Evolutionary conservation across 306 rosid species (phyloP).

Genomic region (Castanea mollissima): DNA sequence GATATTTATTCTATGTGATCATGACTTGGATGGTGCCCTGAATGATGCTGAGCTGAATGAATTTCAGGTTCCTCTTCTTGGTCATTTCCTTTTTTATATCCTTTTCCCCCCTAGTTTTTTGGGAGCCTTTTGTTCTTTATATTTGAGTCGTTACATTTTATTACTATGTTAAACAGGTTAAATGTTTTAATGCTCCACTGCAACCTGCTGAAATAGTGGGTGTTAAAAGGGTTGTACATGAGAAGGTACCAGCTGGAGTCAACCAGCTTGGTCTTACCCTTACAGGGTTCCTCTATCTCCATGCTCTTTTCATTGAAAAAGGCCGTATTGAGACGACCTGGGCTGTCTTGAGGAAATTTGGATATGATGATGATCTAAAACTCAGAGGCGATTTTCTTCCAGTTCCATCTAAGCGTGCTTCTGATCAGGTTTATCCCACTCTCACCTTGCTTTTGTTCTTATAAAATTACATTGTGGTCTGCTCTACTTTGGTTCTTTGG

Average conservation of each 20-base stretch:
- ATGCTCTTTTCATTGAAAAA: conserved; percentile 69
- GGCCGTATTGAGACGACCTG: conserved; percentile 82
- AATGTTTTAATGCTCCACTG: conserved; percentile 74
- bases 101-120: conserved; percentile 8
- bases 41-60: conserved; percentile 77
- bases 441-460: conserved; percentile 9
- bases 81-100: conserved; percentile 4
- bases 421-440: conserved; percentile 70
- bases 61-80: conserved; percentile 69
- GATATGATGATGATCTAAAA: conserved; percentile 76
- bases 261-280: conserved; percentile 81
- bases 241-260: conserved; percentile 72
- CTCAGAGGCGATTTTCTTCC: conserved; percentile 69
- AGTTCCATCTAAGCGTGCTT: conserved; percentile 60
- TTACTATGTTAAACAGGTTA: conserved; percentile 48
- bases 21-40: conserved; percentile 92
- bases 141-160: conserved; percentile 23
- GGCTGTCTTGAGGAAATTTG: conserved; percentile 85
- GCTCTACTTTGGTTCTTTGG: conserved; percentile 1
- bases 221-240: conserved; percentile 71
- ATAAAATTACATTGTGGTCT: conserved; percentile 27
- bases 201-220: conserved; percentile 63
- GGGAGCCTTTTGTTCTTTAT: neutral
- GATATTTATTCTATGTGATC: conserved; percentile 80
- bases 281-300: conserved; percentile 70